phyloP scores from a whole-genome alignment of 345 rosid species.

The Heritiera fomes region DNA sequence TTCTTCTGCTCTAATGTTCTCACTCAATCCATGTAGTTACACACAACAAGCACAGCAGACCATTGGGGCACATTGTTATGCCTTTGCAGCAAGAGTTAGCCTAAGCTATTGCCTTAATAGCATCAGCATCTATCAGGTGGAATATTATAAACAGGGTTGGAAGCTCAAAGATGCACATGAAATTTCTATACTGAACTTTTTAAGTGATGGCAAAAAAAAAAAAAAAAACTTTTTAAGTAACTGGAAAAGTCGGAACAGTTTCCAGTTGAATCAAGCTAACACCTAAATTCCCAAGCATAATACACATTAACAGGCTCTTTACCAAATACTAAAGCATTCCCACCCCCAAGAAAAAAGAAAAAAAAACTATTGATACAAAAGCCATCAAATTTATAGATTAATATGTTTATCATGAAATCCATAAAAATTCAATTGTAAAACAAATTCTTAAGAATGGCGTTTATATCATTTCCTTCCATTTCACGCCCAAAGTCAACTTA shows the following conservation, averaged over 20 bases:
- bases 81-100: background rate
- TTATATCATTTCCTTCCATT: background rate
- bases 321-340: background rate
- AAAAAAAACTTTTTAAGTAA: background rate
- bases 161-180: background rate
- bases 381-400: background rate
- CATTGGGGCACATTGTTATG: background rate
- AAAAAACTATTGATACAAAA: background rate
- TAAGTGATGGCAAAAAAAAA: no score
- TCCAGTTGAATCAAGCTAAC: background rate
- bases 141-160: background rate
- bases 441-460: background rate
- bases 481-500: background rate
- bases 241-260: background rate
- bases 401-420: background rate
- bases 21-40: background rate
- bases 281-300: background rate
- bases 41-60: background rate
- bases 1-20: background rate
- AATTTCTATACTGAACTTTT: slow-evolving; percentile 2
- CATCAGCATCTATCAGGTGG: background rate
- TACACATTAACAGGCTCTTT: background rate
- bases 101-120: background rate
- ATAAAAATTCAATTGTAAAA: slow-evolving; percentile 14
- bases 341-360: background rate